Evolutionary conservation across 257 asterid species (phyloP).

Genomic region (Solanum gracilifrons): DNA sequence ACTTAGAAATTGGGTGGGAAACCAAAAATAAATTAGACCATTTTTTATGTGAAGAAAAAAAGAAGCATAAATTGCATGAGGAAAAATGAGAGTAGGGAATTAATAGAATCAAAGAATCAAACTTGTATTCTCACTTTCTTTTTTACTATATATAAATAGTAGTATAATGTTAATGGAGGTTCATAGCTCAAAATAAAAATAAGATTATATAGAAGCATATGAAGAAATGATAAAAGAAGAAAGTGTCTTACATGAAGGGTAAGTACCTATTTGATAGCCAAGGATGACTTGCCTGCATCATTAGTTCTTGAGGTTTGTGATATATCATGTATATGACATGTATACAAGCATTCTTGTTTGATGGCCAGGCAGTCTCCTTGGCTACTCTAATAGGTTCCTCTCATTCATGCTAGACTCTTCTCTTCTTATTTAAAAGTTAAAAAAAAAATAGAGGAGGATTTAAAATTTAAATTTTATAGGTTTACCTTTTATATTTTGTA

Average conservation of each 20-base stretch:
- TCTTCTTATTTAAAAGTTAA: not conserved
- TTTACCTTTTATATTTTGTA: not conserved
- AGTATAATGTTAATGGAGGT: not conserved
- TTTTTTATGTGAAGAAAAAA: not conserved
- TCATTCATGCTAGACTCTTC: conserved; percentile 22
- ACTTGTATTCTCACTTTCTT: not conserved
- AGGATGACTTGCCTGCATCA: conserved; percentile 67
- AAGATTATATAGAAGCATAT: not conserved
- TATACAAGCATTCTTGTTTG: not conserved
- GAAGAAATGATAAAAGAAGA: conserved; percentile 4
- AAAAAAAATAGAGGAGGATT: not conserved
- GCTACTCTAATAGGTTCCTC: conserved; percentile 25
- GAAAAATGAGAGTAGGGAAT: not conserved
- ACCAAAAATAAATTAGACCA: not conserved
- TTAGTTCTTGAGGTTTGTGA: not conserved
- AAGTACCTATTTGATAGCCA: conserved; percentile 52
- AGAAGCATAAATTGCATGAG: not conserved
- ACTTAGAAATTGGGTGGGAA: rapidly evolving
- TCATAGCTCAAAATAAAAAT: not conserved
- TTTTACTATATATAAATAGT: conserved; percentile 1
- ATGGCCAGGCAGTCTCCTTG: conserved; percentile 34
- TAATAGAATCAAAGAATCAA: not conserved
- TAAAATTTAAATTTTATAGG: not conserved
- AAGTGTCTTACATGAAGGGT: conserved; percentile 24
- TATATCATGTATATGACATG: not conserved